These are phyloP conservation scores for Phaeosphaeriaceae sp. DNA, from an alignment of 2,329 filamentous ascomycete genomes.

Conservation along the genomic window DNA sequence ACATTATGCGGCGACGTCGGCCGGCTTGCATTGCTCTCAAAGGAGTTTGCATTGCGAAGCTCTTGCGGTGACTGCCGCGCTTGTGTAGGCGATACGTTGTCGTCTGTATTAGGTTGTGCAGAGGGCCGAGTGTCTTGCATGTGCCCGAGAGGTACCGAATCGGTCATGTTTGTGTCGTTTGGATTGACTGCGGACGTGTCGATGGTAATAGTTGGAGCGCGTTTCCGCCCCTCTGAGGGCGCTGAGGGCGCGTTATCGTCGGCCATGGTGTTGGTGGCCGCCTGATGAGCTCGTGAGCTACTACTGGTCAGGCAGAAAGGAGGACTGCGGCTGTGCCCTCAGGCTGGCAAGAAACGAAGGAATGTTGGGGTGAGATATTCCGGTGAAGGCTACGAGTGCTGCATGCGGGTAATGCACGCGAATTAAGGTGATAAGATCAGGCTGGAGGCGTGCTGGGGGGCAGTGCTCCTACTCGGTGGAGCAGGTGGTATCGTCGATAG, in stretches of 20 bases:
- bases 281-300: conserved; percentile 22
- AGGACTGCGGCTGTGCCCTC: conserved; percentile 16
- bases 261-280: conserved; percentile 32
- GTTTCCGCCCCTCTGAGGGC: conserved; percentile 36
- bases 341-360: conserved; percentile 34
- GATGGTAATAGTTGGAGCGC: conserved; percentile 60
- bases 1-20: conserved; percentile 73
- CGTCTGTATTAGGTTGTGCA: conserved; percentile 27
- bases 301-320: conserved; percentile 9
- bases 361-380: conserved; percentile 35
- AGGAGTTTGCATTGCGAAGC: conserved; percentile 63
- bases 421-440: conserved; percentile 6
- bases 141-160: conserved; percentile 43
- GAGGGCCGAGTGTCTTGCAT: conserved; percentile 38
- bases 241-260: conserved; percentile 22
- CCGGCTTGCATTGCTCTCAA: conserved; percentile 69
- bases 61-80: conserved; percentile 51
- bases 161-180: conserved; percentile 43
- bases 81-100: conserved; percentile 34
- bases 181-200: conserved; percentile 58
- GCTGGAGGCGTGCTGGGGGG: conserved; percentile 10
- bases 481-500: background rate
- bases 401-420: conserved; percentile 30
- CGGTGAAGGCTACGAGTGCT: conserved; percentile 32
- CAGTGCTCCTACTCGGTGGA: background rate